Evolutionary conservation across 169 alveolate species (phyloP).

Genomic region (Eimeria sp.): DNA sequence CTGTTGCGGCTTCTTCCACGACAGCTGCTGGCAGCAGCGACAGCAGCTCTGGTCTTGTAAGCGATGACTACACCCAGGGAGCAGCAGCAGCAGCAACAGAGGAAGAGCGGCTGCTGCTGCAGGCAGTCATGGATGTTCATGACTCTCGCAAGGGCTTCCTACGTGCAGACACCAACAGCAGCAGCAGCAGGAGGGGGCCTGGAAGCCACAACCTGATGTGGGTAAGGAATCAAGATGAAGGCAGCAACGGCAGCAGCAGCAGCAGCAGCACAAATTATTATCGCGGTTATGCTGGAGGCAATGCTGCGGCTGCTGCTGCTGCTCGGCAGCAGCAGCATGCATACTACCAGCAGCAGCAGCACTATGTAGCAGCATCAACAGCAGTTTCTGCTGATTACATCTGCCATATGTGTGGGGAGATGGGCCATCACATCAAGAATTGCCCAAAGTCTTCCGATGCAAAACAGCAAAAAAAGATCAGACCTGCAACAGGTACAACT

Average conservation of each 20-base stretch:
- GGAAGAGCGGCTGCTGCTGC: conserved; percentile 67
- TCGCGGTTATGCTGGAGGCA: not conserved
- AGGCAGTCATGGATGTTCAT: conserved; percentile 41
- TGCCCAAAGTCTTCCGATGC: conserved; percentile 75
- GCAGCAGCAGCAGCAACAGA: conserved; percentile 53
- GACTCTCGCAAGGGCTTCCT: conserved; percentile 28
- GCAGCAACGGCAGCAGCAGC: not conserved
- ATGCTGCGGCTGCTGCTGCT: not conserved
- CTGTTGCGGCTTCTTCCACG: not conserved
- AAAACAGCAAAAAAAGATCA: conserved; percentile 72
- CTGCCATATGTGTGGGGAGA: conserved; percentile 80
- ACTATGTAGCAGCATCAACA: conserved; percentile 8
- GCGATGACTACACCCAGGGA: not conserved
- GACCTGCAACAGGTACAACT: conserved; percentile 71
- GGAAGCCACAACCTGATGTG: conserved; percentile 62
- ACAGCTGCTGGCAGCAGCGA: not conserved
- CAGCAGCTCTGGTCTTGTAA: conserved; percentile 6
- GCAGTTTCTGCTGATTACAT: conserved; percentile 64
- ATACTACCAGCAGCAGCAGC: conserved; percentile 9
- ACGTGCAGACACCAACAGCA: conserved; percentile 11
- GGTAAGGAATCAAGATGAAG: conserved; percentile 37
- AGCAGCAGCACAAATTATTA: too few species aligned
- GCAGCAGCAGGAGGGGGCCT: conserved; percentile 41
- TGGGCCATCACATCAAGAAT: conserved; percentile 74
- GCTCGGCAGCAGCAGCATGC: conserved; percentile 47